phyloP scores from a whole-genome alignment of 345 rosid genomes.

The Salix caprea region DNA sequence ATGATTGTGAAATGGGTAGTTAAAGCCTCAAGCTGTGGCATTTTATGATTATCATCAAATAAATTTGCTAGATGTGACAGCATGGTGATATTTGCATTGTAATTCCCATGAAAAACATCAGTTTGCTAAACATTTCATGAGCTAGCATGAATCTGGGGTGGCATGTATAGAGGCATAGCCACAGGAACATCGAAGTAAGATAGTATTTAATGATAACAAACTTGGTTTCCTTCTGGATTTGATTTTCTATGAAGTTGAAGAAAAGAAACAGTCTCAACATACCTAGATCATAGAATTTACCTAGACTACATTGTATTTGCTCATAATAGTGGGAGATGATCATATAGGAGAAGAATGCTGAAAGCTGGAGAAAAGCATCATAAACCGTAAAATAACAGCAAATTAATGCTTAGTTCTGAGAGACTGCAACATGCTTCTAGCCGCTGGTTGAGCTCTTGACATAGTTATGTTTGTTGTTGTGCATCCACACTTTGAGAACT shows the following conservation, averaged over 20 bases:
- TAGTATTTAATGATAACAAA: not conserved
- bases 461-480: constrained; percentile 52
- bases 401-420: too few species aligned
- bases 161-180: too few species aligned
- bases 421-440: not conserved
- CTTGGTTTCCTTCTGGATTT: not conserved
- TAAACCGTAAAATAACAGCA: not conserved
- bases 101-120: too few species aligned
- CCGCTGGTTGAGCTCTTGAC: constrained; percentile 7
- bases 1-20: not conserved
- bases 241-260: not conserved
- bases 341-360: not conserved
- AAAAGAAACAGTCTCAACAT: not conserved
- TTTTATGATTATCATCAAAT: not conserved
- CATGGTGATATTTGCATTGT: too few species aligned
- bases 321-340: too few species aligned
- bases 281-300: too few species aligned
- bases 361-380: not conserved
- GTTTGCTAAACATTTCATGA: too few species aligned
- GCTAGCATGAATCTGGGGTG: too few species aligned
- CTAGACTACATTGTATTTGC: too few species aligned
- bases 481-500: constrained; percentile 80
- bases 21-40: not conserved
- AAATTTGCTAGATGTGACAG: not conserved
- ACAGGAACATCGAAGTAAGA: too few species aligned